Evolutionary conservation across 2,329 filamentous ascomycete genomes (phyloP), one percentile per base, ranked within the genome.

Genomic region (Sodiomyces alkalinus): DNA sequence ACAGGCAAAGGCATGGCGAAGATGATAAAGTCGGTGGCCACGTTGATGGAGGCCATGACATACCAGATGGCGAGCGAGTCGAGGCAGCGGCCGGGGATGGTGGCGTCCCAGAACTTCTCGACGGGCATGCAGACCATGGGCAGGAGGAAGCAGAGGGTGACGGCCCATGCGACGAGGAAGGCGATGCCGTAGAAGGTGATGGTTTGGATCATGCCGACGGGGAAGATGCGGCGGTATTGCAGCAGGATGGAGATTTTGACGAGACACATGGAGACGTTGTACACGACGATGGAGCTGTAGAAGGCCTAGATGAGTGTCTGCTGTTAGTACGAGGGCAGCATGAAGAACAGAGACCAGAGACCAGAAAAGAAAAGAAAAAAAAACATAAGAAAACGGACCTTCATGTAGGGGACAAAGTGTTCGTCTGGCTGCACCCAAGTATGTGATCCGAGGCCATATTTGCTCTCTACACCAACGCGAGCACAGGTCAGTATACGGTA

Each of bases 151-250:
- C 39, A 41, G 6, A 48, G 41, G 7, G 39, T 32, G 14, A 45
- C 18, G 11, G 43, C 42, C 48, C 48, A 52, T 12, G 33, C 25
- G n/a, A 27, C 15, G 10, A 51, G 32, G 24, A 49, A 45, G 17
- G 30, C 7, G 15, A 51, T 35, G 3, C 45, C 37, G 19, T 31
- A 39, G 3, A 39, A 28, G 14, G 43, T 45, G 6, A 43, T 22
- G 7, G 21, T 27, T 20, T 42, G 38, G 15, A 46, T 48, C 11
- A 27, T 31, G 1, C 30, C 28, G n/a, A 40, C 38, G 11, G 42
- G 29, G 30, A 57, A 56, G 14, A 56, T 51, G 14, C 52, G 49
- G 2, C 49, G 45, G 42, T 56, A 55, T 24, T 53, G 52, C n/a
- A 54, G 37, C 6, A 54, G 34, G 26, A 56, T 51, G 4, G 52